Evolutionary conservation across 441 rosid species (phyloP).

Genomic region (Gossypium laxum): DNA sequence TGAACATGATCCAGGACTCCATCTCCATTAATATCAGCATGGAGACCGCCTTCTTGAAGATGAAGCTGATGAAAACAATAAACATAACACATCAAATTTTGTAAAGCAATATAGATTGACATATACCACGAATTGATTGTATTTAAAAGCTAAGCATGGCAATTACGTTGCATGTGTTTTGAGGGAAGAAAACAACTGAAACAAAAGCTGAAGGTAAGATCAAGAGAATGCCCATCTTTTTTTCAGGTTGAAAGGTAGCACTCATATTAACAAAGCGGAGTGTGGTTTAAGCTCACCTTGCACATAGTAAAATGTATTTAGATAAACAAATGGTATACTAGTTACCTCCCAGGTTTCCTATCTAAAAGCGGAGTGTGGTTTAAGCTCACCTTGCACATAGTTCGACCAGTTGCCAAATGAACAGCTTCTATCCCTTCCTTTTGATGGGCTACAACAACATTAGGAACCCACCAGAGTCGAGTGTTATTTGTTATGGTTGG

Average conservation of each 20-base stretch:
- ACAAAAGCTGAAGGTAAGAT: background rate
- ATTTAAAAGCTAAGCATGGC: background rate
- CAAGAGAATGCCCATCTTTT: background rate
- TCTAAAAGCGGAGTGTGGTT: background rate
- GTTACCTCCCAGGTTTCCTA: background rate
- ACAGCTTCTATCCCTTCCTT: constrained; percentile 96
- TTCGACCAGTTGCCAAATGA: constrained; percentile 90
- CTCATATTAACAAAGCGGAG: too few species aligned
- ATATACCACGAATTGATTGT: background rate
- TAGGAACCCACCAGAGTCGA: constrained; percentile 96
- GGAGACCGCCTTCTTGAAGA: constrained; percentile 96
- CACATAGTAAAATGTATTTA: background rate
- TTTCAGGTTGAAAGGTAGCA: background rate
- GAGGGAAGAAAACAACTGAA: background rate
- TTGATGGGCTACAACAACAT: constrained; percentile 91
- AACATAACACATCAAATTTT: constrained; percentile 2
- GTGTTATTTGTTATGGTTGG: constrained; percentile 96
- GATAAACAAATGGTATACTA: background rate
- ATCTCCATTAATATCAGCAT: constrained; percentile 97
- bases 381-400: constrained; percentile 69
- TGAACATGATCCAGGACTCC: constrained; percentile 98
- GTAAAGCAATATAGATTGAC: background rate
- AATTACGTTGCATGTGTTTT: background rate
- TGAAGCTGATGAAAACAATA: constrained; percentile 54
- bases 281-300: too few species aligned